These are phyloP conservation scores for Yamadazyma sp. DNA, from an alignment of 805 yeast genomes.

Conservation along the genomic window DNA sequence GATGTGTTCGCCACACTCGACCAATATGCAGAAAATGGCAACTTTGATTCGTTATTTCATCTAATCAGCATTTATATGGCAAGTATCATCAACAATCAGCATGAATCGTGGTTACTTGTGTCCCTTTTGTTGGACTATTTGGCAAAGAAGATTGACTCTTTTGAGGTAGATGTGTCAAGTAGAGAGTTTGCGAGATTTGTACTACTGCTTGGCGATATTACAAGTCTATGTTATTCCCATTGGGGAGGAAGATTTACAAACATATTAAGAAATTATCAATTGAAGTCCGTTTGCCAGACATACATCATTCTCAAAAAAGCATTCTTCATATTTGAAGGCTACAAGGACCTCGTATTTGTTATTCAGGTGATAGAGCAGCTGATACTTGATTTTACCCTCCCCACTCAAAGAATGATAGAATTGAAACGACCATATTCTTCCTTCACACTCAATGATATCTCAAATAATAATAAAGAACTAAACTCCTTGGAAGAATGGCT, in stretches of 20 bases:
- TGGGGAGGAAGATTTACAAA: conserved; percentile 13
- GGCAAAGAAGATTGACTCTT: conserved; percentile 17
- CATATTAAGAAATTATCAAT: conserved; percentile 13
- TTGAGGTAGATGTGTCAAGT: conserved; percentile 21
- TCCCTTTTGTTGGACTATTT: conserved; percentile 23
- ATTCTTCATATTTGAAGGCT: conserved; percentile 32
- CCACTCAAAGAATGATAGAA: conserved; percentile 8
- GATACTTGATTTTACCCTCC: conserved; percentile 12
- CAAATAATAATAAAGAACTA: conserved; percentile 13
- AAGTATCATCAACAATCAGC: conserved; percentile 19
- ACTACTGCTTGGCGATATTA: conserved; percentile 22
- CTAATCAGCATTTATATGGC: conserved; percentile 29
- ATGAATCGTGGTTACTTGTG: conserved; percentile 31
- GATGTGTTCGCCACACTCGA: conserved; percentile 22
- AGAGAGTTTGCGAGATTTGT: conserved; percentile 25
- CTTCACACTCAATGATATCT: conserved; percentile 12
- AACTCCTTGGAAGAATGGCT: conserved; percentile 7
- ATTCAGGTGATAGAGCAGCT: conserved; percentile 8
- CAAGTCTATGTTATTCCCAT: conserved; percentile 11
- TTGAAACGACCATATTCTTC: conserved; percentile 12
- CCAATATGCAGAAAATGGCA: conserved; percentile 19
- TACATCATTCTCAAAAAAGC: conserved; percentile 20
- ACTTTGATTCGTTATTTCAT: conserved; percentile 21
- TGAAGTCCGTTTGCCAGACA: conserved; percentile 11
- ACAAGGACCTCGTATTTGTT: conserved; percentile 24